Conservation (phyloP, 2,329 filamentous ascomycete species). For the Aspergillus niger region DNA sequence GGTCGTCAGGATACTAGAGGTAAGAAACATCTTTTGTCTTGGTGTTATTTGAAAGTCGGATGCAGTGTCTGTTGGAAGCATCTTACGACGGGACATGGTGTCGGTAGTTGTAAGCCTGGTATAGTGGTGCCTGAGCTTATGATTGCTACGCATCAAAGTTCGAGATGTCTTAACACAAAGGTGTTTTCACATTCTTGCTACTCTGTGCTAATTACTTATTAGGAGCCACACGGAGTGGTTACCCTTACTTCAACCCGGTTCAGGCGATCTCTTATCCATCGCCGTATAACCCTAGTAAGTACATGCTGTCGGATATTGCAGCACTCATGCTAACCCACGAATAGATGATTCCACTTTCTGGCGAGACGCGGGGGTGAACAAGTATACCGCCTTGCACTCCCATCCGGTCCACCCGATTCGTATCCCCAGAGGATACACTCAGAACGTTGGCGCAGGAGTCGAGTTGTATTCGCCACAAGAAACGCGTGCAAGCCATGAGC, state of each 20-base stretch:
- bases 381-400: not conserved
- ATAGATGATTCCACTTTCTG: not conserved
- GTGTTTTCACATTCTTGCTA: not conserved
- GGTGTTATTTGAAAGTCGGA: not conserved
- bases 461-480: no score
- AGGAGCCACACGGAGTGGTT: not conserved
- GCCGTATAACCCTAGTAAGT: not conserved
- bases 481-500: no score
- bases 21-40: not conserved
- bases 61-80: not conserved
- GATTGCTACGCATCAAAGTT: not conserved
- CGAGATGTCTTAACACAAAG: not conserved
- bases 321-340: not conserved
- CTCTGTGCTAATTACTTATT: not conserved
- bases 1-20: not conserved
- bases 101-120: not conserved
- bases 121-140: not conserved
- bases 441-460: no score
- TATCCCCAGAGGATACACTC: not conserved
- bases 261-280: not conserved
- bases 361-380: conserved; percentile 5
- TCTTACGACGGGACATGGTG: no score
- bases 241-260: not conserved
- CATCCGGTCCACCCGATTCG: not conserved
- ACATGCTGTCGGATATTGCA: not conserved